A percentile compares a stretch with the other conserved stretches of the same genome.
Conservation (phyloP, 2,329 filamentous ascomycete genomes). For the Sarocladium brachiariae region DNA sequence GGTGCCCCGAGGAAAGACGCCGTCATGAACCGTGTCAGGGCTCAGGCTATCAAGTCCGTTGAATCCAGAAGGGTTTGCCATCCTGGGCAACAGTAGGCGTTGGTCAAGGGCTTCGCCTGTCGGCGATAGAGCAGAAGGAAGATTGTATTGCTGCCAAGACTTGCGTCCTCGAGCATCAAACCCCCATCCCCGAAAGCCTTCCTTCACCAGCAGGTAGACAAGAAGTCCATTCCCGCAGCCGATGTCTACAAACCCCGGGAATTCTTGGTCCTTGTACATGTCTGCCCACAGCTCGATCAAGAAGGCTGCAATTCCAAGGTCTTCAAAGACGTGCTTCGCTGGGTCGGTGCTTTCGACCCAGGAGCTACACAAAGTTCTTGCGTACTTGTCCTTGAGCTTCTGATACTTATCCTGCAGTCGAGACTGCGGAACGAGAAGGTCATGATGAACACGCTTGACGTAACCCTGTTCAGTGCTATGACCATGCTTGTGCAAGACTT, state of each 20-base stretch:
- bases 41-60: conserved; percentile 8
- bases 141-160: conserved; percentile 71
- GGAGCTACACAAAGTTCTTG: conserved; percentile 56
- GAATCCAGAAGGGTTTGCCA: conserved; percentile 21
- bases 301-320: conserved; percentile 84
- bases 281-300: conserved; percentile 84
- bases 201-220: conserved; percentile 70
- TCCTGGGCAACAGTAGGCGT: conserved; percentile 41
- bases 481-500: conserved; percentile 67
- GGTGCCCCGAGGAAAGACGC: conserved; percentile 63
- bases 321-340: conserved; percentile 90
- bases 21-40: conserved; percentile 38
- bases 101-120: conserved; percentile 32
- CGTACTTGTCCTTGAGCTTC: conserved; percentile 72
- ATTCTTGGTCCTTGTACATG: conserved; percentile 61
- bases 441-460: conserved; percentile 76
- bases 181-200: conserved; percentile 81
- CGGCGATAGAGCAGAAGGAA: conserved; percentile 18
- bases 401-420: conserved; percentile 77
- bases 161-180: conserved; percentile 85
- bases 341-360: conserved; percentile 90
- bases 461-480: conserved; percentile 60
- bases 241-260: conserved; percentile 91
- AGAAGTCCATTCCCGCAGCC: conserved; percentile 93
- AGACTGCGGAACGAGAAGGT: conserved; percentile 70